Conservation (phyloP, 352 stramenopile species). For the Blastocystis sp. region DNA sequence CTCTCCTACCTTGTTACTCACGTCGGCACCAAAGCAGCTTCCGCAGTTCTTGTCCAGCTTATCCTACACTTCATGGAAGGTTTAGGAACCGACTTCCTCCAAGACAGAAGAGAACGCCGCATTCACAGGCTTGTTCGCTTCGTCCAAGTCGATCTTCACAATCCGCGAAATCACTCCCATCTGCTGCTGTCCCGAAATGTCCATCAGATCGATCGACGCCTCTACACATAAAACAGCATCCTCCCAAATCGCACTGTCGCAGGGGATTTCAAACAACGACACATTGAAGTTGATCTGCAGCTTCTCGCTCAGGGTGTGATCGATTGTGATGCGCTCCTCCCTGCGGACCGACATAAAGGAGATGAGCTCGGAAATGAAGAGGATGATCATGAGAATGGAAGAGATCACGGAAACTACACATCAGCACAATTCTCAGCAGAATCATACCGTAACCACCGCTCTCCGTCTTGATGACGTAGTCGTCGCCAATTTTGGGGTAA, state of each 20-base stretch:
- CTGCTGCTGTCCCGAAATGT: conserved; percentile 66
- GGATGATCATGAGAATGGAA: conserved; percentile 57
- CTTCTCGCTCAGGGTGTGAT: conserved; percentile 51
- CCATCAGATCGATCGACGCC: conserved; percentile 62
- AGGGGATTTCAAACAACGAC: conserved; percentile 50
- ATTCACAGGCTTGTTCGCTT: conserved; percentile 49
- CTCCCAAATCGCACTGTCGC: neutral
- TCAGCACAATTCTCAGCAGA: neutral
- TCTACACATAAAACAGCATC: conserved; percentile 39
- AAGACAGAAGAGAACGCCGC: conserved; percentile 35
- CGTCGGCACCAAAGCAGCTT: conserved; percentile 47
- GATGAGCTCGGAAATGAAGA: conserved; percentile 51
- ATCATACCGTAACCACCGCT: conserved; percentile 51
- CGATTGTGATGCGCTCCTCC: conserved; percentile 49
- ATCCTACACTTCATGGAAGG: neutral
- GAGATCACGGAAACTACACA: conserved; percentile 63
- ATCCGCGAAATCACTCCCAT: conserved; percentile 66
- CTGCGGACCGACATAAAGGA: conserved; percentile 31
- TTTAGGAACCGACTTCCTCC: conserved; percentile 9
- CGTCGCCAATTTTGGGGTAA: conserved; percentile 68
- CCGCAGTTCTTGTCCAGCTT: conserved; percentile 23
- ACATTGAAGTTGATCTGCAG: conserved; percentile 68
- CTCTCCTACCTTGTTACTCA: neutral
- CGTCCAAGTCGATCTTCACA: conserved; percentile 49
- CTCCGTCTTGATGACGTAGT: conserved; percentile 66